A percentile compares a stretch with the other conserved stretches of the same genome.
These are phyloP conservation scores for Graphilbum ipis-grandicollis DNA, from an alignment of 2,329 filamentous ascomycete genomes.

Conservation along the genomic window DNA sequence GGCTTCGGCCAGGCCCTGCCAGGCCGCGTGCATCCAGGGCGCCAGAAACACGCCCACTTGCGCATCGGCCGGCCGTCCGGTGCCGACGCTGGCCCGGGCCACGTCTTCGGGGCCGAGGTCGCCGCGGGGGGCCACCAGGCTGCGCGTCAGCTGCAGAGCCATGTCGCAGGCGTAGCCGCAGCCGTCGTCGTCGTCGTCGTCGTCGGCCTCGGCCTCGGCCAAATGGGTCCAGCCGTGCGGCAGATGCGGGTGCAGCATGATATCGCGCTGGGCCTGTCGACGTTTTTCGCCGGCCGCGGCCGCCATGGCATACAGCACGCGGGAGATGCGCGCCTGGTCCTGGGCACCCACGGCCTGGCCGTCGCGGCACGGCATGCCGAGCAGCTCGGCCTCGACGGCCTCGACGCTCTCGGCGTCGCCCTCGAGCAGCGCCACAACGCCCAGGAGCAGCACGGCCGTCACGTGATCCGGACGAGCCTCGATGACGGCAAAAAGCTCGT, in stretches of 20 bases:
- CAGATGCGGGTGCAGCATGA: constrained; percentile 66
- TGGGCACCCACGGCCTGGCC: constrained; percentile 29
- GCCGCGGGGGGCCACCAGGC: constrained; percentile 57
- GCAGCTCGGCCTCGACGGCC: constrained; percentile 64
- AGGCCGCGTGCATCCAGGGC: constrained; percentile 56
- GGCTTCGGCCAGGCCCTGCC: constrained; percentile 36
- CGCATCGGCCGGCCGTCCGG: constrained; percentile 52
- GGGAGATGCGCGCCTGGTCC: constrained; percentile 54
- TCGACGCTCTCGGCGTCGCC: constrained; percentile 62
- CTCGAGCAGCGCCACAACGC: constrained; percentile 69
- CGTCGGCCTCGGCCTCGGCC: constrained; percentile 23
- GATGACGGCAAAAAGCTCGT: constrained; percentile 65
- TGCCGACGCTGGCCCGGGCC: constrained; percentile 56
- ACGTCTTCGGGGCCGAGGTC: constrained; percentile 51
- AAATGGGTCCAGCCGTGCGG: constrained; percentile 70
- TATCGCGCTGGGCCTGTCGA: constrained; percentile 50
- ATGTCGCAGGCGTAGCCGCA: constrained; percentile 48
- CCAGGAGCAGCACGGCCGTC: constrained; percentile 63
- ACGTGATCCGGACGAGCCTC: constrained; percentile 60
- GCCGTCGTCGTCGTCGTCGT: constrained; percentile 19
- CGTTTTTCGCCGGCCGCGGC: constrained; percentile 25
- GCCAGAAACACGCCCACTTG: constrained; percentile 64
- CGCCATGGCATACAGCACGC: constrained; percentile 60
- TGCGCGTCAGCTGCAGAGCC: constrained; percentile 62
- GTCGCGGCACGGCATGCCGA: constrained; percentile 51